A percentile compares a stretch with the other conserved stretches of the same genome.
Evolutionary conservation across 805 yeast species (phyloP).

Genomic region (Schizosaccharomyces lindneri): DNA sequence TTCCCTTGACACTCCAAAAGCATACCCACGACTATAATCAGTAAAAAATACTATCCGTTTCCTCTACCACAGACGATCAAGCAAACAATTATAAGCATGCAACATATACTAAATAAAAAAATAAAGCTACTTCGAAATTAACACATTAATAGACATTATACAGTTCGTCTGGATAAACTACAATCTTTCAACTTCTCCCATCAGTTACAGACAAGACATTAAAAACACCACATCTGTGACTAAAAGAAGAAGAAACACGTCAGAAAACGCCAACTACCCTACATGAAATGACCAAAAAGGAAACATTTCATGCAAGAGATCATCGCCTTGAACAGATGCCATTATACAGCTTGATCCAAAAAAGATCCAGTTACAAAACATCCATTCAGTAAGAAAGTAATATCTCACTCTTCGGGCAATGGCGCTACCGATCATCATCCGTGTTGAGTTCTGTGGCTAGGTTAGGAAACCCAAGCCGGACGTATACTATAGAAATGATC

Average conservation of each 20-base stretch:
- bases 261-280: slow-evolving; percentile 1
- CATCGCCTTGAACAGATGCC: neutral
- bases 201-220: no score
- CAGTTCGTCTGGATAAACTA: no score
- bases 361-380: neutral
- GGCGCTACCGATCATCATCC: slow-evolving; percentile 1
- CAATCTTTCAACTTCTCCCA: no score
- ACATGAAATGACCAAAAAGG: neutral
- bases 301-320: neutral
- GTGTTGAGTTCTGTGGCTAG: slow-evolving; percentile 2
- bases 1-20: no score
- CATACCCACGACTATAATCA: no score
- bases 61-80: no score
- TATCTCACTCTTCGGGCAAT: slow-evolving; percentile 1
- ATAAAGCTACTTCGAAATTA: no score
- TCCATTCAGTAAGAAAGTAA: neutral
- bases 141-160: no score
- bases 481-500: slow-evolving; percentile 2
- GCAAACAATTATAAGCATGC: no score
- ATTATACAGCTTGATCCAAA: no score
- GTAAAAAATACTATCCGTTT: no score
- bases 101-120: no score
- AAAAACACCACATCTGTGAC: neutral
- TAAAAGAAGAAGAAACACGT: neutral
- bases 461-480: slow-evolving; percentile 2